A percentile compares a stretch with the other conserved stretches of the same genome.
Evolutionary conservation across 768 basidiomycete genomes (phyloP).

Genomic region (Sporobolomyces pararoseus): DNA sequence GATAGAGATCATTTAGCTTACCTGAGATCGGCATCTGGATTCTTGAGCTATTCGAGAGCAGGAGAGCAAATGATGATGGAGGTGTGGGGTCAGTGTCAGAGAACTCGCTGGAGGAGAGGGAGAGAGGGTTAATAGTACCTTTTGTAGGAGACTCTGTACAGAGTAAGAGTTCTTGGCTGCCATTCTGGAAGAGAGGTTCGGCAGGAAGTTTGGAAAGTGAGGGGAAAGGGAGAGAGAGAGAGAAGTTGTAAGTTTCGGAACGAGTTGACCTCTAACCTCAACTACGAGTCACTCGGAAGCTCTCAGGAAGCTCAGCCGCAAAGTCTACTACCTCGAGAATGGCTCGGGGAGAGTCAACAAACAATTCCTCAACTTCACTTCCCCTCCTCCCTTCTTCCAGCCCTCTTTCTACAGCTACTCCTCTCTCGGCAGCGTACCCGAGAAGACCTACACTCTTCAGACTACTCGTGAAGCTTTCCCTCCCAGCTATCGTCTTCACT

Average conservation of each 20-base stretch:
- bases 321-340: no score
- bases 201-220: background rate
- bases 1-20: background rate
- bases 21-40: conserved; percentile 42
- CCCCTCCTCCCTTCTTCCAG: conserved; percentile 1
- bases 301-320: no score
- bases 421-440: background rate
- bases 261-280: no score
- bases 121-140: conserved; percentile 11
- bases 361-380: background rate
- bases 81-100: background rate
- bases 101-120: background rate
- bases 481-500: background rate
- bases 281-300: no score
- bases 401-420: background rate
- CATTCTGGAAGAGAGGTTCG: background rate
- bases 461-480: background rate
- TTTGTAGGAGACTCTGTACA: conserved; percentile 21
- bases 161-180: conserved; percentile 27
- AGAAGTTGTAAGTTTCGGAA: no score
- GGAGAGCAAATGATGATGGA: background rate
- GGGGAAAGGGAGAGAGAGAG: background rate
- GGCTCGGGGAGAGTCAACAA: background rate
- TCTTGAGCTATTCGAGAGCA: conserved; percentile 34
- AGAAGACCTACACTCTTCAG: background rate